A percentile compares a stretch with the other conserved stretches of the same genome.
Conservation (phyloP, 768 basidiomycete species). For the Terana coerulea region DNA sequence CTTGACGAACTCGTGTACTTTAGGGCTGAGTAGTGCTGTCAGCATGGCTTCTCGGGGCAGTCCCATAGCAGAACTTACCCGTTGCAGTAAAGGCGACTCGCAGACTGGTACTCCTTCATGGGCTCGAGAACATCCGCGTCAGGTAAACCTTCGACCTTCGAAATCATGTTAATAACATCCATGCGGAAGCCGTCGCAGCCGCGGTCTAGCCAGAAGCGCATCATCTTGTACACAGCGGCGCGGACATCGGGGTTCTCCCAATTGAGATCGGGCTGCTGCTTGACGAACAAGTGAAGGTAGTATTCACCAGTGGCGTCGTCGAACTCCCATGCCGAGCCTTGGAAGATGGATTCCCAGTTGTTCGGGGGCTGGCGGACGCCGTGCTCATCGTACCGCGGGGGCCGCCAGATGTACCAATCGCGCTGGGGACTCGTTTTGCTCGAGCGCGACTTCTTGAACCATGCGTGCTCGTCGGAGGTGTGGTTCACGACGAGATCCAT, state of each 20-base stretch:
- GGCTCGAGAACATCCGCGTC: constrained; percentile 59
- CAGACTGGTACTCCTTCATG: constrained; percentile 49
- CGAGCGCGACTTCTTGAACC: constrained; percentile 62
- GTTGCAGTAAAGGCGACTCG: constrained; percentile 51
- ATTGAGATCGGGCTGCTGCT: constrained; percentile 73
- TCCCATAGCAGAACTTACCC: constrained; percentile 35
- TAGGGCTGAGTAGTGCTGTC: constrained; percentile 40
- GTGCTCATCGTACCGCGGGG: constrained; percentile 45
- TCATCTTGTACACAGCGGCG: constrained; percentile 55
- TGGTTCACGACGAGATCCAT: constrained; percentile 81
- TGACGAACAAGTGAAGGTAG: constrained; percentile 65
- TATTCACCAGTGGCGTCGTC: constrained; percentile 66
- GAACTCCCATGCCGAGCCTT: constrained; percentile 68
- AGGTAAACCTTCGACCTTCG: constrained; percentile 58
- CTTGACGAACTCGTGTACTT: constrained; percentile 61
- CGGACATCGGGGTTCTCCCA: constrained; percentile 63
- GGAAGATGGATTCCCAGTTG: constrained; percentile 69
- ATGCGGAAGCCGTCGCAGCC: constrained; percentile 77
- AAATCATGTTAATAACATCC: constrained; percentile 70
- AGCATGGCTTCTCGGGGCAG: not conserved
- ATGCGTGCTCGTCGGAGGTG: constrained; percentile 67
- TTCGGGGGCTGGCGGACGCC: constrained; percentile 63
- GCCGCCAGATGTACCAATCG: constrained; percentile 77
- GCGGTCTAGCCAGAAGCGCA: constrained; percentile 69
- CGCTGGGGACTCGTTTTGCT: constrained; percentile 53